Percentiles rank a stretch among this genome's conserved stretches.
phyloP scores from a whole-genome alignment of 1,139 yeast genomes.

The Candida smagusa region DNA sequence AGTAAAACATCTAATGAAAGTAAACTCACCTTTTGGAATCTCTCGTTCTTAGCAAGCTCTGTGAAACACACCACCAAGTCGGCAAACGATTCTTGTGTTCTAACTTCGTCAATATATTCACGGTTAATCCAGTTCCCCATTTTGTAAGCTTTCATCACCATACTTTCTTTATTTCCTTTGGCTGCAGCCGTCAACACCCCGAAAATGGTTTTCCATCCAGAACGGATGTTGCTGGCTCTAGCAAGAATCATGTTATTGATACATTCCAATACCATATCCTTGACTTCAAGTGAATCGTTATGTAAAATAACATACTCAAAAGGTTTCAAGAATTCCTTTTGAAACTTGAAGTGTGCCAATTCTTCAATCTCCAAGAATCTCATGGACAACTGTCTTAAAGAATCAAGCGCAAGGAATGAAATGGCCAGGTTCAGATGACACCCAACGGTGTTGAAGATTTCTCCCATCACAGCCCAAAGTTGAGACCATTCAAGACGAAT shows the following conservation, averaged over 20 bases:
- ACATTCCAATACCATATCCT: slow-evolving; percentile 89
- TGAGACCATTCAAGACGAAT: slow-evolving; percentile 97
- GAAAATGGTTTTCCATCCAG: slow-evolving; percentile 94
- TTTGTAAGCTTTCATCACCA: slow-evolving; percentile 62
- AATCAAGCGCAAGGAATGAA: slow-evolving; percentile 88
- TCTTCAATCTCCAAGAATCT: slow-evolving; percentile 93
- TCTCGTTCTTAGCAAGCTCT: slow-evolving; percentile 78
- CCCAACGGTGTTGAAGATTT: slow-evolving; percentile 81
- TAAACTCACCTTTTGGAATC: slow-evolving; percentile 75
- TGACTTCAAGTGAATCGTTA: slow-evolving; percentile 67
- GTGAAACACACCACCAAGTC: slow-evolving; percentile 76
- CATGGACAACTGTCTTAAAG: slow-evolving; percentile 87
- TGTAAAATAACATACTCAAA: slow-evolving; percentile 76
- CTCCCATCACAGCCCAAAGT: slow-evolving; percentile 92
- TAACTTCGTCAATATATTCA: slow-evolving; percentile 61
- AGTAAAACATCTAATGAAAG: slow-evolving; percentile 78
- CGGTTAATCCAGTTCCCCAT: slow-evolving; percentile 62
- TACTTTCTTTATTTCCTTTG: slow-evolving; percentile 48
- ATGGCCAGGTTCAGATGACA: slow-evolving; percentile 74
- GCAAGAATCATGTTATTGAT: slow-evolving; percentile 81
- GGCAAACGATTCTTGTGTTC: slow-evolving; percentile 70
- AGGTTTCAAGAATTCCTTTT: slow-evolving; percentile 88
- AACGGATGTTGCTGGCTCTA: slow-evolving; percentile 69
- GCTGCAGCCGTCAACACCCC: slow-evolving; percentile 72
- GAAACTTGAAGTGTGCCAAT: slow-evolving; percentile 91